Conservation (phyloP, 768 basidiomycete species). For the Lentinula sp. region DNA sequence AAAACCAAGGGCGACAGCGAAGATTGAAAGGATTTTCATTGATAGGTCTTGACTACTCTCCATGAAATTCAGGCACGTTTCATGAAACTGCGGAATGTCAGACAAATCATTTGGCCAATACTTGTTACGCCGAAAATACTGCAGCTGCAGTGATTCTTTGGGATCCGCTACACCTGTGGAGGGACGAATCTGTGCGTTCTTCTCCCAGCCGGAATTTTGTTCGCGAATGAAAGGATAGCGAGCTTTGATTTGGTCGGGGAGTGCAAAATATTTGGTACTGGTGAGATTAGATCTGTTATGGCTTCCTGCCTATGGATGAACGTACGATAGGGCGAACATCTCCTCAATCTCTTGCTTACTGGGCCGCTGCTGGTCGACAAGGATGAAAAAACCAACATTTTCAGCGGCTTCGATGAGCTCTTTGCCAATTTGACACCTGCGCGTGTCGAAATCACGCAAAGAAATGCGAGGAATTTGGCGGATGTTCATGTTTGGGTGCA, state of each 20-base stretch:
- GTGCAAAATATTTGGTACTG: neutral
- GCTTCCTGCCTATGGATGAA: neutral
- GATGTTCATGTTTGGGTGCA: neutral
- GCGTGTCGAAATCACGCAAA: neutral
- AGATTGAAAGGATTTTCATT: neutral
- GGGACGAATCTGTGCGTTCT: conserved; percentile 1
- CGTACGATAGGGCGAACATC: neutral
- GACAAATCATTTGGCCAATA: neutral
- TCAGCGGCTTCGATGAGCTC: neutral
- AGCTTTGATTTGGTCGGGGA: neutral
- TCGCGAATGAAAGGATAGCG: neutral
- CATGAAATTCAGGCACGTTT: neutral
- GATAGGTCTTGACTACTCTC: neutral
- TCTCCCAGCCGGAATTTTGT: neutral
- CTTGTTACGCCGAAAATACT: neutral
- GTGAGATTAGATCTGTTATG: neutral
- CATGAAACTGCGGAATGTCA: neutral
- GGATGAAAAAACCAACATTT: neutral
- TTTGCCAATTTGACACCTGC: neutral
- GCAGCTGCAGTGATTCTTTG: conserved; percentile 1
- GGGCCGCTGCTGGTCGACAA: neutral
- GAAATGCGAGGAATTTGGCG: neutral
- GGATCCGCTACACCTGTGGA: conserved; percentile 5
- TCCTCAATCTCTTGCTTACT: neutral
- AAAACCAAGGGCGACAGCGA: neutral